Base-by-base conservation (phyloP, 148 eudicot genomes). In the Arctostaphylos glauca region DNA sequence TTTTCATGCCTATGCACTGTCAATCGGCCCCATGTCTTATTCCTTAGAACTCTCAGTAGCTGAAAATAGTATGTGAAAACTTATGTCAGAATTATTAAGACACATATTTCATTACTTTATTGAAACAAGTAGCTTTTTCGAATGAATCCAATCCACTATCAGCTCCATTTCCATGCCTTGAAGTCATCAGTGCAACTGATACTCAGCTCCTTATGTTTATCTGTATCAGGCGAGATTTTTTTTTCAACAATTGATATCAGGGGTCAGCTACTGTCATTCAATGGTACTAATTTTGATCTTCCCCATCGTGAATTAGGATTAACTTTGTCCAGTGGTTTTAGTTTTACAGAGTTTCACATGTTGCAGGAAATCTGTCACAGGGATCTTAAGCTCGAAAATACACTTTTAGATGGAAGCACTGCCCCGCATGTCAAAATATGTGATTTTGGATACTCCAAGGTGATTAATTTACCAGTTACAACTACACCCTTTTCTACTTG, bases 361-460 rank as follows among this genome's bases (percentile, higher is more conserved):
- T 79, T 87, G 84, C 87, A 92, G 93, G 83, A 88, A 89, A 87
- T 92, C 25, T 90, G 93, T 71, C 95, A 92, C 75, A 87, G 95
- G 81, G 95, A 92, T 88, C 87, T 92, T 23, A 92, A 92, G 87
- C 84, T 92, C n/a, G 95, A 92, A 87, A 92, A 92, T 79, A 92
- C 92, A 52, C 86, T 92, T 31, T 75, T 92, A 79, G 95, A 92
- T 81, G 95, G 92, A 71, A 92, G 95, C 83, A 31, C 89, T 3
- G 90, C 93, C 3, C 95, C 95, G 1, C 93, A 90, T 10, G 88
- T 90, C 77, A 92, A 92, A 85, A 92, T 92, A 81, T 92, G 95
- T 53, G 95, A 92, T 83, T 92, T 92, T 82, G 93, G 95, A 2
- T 92, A 92, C 87, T 91, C 95, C n/a, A 92, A 92, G 95, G 95